Evolutionary conservation across 768 basidiomycete genomes (phyloP).

Genomic region (Mycena olivaceomarginata): DNA sequence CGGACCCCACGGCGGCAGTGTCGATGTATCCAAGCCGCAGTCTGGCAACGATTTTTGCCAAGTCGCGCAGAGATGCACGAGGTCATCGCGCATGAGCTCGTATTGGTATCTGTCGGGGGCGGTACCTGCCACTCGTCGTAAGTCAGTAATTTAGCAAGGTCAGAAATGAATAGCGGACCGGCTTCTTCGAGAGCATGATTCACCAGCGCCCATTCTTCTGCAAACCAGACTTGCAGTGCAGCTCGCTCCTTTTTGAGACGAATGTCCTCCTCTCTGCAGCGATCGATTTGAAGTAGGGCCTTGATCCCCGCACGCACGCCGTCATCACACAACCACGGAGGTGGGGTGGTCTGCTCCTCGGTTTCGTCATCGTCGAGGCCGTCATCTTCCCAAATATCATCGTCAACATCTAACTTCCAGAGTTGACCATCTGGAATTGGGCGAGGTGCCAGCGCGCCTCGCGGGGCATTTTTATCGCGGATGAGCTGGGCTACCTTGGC

Average conservation of each 20-base stretch:
- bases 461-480: slow-evolving; percentile 7
- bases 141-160: background rate
- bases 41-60: slow-evolving; percentile 4
- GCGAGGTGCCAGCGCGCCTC: background rate
- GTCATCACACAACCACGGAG: slow-evolving; percentile 32
- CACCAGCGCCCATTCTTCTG: background rate
- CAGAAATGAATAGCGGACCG: background rate
- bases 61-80: background rate
- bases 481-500: slow-evolving; percentile 6
- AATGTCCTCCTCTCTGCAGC: slow-evolving; percentile 35
- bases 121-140: background rate
- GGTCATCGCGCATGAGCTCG: slow-evolving; percentile 3
- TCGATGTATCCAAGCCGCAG: background rate
- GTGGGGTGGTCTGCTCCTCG: slow-evolving; percentile 6
- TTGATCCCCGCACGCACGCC: slow-evolving; percentile 32
- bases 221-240: slow-evolving; percentile 25
- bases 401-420: background rate
- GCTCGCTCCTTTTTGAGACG: slow-evolving; percentile 17
- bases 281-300: slow-evolving; percentile 22
- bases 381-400: background rate
- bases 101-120: slow-evolving; percentile 1
- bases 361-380: slow-evolving; percentile 3
- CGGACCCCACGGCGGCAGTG: slow-evolving; percentile 7
- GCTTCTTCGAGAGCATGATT: background rate
- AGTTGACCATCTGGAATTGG: background rate